Percentiles rank a stretch among this genome's conserved stretches.
phyloP scores from a whole-genome alignment of 163 green algal species.

The Coccomyxa subellipsoidea region DNA sequence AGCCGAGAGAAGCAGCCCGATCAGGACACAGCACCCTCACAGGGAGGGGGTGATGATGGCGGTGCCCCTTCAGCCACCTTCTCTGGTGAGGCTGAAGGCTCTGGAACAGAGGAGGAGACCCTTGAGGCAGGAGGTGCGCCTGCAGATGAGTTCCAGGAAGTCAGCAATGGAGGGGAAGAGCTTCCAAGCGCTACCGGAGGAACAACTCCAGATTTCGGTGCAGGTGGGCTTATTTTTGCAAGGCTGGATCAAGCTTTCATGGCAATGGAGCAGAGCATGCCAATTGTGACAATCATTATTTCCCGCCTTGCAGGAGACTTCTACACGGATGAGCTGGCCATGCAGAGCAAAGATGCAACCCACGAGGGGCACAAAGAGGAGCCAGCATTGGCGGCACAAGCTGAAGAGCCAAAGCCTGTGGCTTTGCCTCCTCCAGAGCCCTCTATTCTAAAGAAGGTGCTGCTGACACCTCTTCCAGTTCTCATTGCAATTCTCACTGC shows the following conservation, averaged over 20 bases:
- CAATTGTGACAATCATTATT: no score
- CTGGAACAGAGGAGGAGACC: not conserved
- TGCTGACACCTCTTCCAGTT: not conserved
- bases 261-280: no score
- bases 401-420: not conserved
- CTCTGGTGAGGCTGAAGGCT: not conserved
- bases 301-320: not conserved
- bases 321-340: conserved; percentile 9
- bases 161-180: no score
- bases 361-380: not conserved
- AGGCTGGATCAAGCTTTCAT: no score
- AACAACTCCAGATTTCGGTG: no score
- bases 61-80: not conserved
- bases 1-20: not conserved
- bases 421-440: not conserved
- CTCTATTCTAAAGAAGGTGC: not conserved
- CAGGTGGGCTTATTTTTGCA: no score
- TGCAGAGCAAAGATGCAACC: not conserved
- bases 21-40: not conserved
- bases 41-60: not conserved
- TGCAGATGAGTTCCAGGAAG: no score
- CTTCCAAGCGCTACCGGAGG: no score
- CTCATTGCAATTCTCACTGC: no score
- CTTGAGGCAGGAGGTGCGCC: no score
- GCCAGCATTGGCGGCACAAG: not conserved